These are phyloP conservation scores for Aspergillus fructus DNA, from an alignment of 2,329 filamentous ascomycete species.

Conservation along the genomic window DNA sequence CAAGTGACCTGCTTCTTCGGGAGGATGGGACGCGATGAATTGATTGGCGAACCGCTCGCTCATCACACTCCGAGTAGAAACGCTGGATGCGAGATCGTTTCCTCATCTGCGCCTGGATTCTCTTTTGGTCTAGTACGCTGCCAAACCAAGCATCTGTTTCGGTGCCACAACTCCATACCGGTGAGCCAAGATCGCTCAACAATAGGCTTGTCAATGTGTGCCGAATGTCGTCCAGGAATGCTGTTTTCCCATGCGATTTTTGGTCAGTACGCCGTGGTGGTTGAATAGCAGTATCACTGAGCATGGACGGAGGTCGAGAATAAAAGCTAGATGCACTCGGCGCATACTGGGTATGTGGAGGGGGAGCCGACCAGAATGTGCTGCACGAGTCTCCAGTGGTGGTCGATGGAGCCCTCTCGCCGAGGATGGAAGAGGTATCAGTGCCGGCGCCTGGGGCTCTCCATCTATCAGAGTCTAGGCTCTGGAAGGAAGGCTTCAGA, in stretches of 20 bases:
- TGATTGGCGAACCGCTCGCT: conserved; percentile 26
- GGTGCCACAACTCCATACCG: conserved; percentile 82
- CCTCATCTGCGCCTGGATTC: conserved; percentile 40
- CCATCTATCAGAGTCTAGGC: conserved; percentile 68
- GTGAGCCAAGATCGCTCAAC: conserved; percentile 82
- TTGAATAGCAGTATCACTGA: conserved; percentile 37
- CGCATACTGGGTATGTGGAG: conserved; percentile 64
- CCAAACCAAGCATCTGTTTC: conserved; percentile 89
- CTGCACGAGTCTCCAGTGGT: conserved; percentile 70
- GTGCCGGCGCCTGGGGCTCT: conserved; percentile 56
- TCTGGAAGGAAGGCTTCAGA: conserved; percentile 67
- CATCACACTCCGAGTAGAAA: conserved; percentile 39
- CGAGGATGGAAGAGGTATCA: conserved; percentile 60
- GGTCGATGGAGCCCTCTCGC: conserved; percentile 68
- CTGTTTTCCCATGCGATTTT: conserved; percentile 65
- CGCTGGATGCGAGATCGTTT: conserved; percentile 38
- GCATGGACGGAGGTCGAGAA: conserved; percentile 44
- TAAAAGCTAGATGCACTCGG: conserved; percentile 60
- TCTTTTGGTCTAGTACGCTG: conserved; percentile 52
- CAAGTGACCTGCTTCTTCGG: conserved; percentile 38
- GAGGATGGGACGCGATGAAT: conserved; percentile 21
- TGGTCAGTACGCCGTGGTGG: conserved; percentile 35
- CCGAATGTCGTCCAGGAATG: conserved; percentile 75
- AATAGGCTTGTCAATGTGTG: conserved; percentile 80
- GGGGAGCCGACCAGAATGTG: conserved; percentile 89